Base-by-base conservation (phyloP, 2,329 filamentous ascomycete species). In the Colletotrichum sp. region DNA sequence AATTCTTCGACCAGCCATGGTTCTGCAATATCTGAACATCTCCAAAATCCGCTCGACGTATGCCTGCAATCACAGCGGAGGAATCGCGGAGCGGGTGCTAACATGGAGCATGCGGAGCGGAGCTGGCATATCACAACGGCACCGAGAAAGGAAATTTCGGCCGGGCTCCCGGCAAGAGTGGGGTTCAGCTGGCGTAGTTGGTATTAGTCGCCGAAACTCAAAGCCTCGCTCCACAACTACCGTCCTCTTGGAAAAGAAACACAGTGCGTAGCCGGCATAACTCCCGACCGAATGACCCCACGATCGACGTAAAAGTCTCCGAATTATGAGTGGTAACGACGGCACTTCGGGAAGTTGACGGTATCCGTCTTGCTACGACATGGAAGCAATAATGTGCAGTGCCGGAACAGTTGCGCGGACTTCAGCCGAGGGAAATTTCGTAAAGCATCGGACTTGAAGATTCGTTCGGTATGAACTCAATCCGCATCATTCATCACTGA, bases 311-410 rank as follows among this genome's bases (percentile, higher is more conserved):
- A 36, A 38, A 38, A 38, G 36, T 38, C 36, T 38, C 36, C 36
- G 36, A 38, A 38, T 0, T 38, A 18, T 38, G 0, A 38, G 36
- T 38, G 36, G 1, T 18, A 9, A 38, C 0, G 2, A 38, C 36
- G 36, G 36, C 1, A 38, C 1, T 3, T 38, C 36, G 36, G 36
- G 36, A 1, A 38, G 36, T 18, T 3, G 16, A 9, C 36, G 36
- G 16, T 2, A 3, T 18, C 36, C 36, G 36, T 38, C 36, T 18
- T 38, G 34, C 6, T 0, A 3, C 6, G 0, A 16, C 0, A 36
- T 2, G 34, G 1, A 36, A 2, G 13, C 34, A 36, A 2, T 0
- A 16, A 15, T 16, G 0, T 8, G 34, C 13, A 0, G 13, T 2
- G 34, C 34, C 13, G 34, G 13, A 36, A 36, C 1, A 1, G 13